Percentiles rank a stretch among this genome's conserved stretches.
Evolutionary conservation across 345 rosid genomes (phyloP).

Genomic region (Aethionema arabicum): DNA sequence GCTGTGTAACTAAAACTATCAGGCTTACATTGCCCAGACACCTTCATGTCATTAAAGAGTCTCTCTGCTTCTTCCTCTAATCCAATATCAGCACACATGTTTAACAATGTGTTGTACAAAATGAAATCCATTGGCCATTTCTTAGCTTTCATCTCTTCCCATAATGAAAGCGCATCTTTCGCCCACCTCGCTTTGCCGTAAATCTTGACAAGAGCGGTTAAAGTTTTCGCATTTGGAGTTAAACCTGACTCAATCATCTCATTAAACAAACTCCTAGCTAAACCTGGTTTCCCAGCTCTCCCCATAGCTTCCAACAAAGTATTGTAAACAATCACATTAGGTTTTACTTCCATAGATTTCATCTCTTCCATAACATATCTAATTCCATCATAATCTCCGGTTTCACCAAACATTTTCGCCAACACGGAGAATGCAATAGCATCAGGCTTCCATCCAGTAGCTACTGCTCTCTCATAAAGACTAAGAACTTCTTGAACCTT

Average conservation of each 20-base stretch:
- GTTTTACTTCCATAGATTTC: constrained; percentile 71
- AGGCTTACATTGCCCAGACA: constrained; percentile 49
- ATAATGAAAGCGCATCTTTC: constrained; percentile 68
- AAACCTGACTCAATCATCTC: constrained; percentile 76
- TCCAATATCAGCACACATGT: constrained; percentile 90
- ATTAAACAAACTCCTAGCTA: constrained; percentile 72
- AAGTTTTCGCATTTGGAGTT: constrained; percentile 72
- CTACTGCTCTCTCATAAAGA: constrained; percentile 89
- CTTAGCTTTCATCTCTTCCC: constrained; percentile 72
- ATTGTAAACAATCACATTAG: constrained; percentile 80
- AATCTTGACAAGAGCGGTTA: constrained; percentile 76
- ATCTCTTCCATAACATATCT: constrained; percentile 85
- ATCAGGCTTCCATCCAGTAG: constrained; percentile 92
- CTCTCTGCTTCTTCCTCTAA: constrained; percentile 82
- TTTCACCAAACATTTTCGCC: constrained; percentile 91
- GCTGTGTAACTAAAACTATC: constrained; percentile 90
- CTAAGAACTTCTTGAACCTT: constrained; percentile 83
- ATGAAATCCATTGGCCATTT: constrained; percentile 85
- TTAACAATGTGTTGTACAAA: constrained; percentile 79
- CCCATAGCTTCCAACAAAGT: constrained; percentile 86
- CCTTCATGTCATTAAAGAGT: constrained; percentile 79
- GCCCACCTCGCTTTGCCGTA: constrained; percentile 95
- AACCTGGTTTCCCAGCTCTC: constrained; percentile 87
- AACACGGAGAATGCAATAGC: constrained; percentile 70
- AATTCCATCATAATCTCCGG: constrained; percentile 92